Conservation (phyloP, 139 green algal genomes). For the Tetratostichococcus sp. region DNA sequence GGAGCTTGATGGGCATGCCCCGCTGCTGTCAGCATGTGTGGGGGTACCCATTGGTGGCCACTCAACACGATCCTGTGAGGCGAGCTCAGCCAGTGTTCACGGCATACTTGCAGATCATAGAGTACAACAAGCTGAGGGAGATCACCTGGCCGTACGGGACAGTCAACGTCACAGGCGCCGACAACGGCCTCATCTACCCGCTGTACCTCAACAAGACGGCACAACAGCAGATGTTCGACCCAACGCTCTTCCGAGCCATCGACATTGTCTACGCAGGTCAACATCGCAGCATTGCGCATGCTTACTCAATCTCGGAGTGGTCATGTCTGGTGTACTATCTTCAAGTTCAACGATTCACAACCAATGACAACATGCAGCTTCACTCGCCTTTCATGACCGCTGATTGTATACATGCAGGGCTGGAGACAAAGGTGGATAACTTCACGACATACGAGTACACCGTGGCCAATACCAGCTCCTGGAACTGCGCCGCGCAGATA, state of each 20-base stretch:
- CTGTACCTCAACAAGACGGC: background rate
- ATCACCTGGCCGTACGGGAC: background rate
- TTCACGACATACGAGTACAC: background rate
- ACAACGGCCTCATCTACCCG: background rate
- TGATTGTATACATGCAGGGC: too few relatives aligned
- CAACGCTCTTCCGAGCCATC: background rate
- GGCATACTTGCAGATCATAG: background rate
- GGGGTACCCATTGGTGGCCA: too few relatives aligned
- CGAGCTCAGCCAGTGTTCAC: background rate
- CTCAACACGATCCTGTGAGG: too few relatives aligned
- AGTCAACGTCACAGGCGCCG: background rate
- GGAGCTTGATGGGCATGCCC: too few relatives aligned
- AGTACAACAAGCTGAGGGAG: background rate
- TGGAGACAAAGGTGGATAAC: background rate
- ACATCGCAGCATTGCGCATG: background rate
- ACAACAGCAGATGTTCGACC: conserved; percentile 2
- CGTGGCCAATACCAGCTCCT: background rate
- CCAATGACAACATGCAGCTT: too few relatives aligned
- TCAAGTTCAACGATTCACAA: too few relatives aligned
- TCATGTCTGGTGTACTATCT: too few relatives aligned
- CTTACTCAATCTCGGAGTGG: too few relatives aligned
- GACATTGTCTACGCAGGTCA: conserved; percentile 3
- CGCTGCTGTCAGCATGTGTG: too few relatives aligned
- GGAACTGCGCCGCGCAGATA: background rate
- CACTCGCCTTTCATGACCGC: too few relatives aligned